Percentiles rank a stretch among this genome's conserved stretches.
These are phyloP conservation scores for Crepidotus sp. DNA, from an alignment of 1,284 basidiomycete genomes.

Conservation along the genomic window DNA sequence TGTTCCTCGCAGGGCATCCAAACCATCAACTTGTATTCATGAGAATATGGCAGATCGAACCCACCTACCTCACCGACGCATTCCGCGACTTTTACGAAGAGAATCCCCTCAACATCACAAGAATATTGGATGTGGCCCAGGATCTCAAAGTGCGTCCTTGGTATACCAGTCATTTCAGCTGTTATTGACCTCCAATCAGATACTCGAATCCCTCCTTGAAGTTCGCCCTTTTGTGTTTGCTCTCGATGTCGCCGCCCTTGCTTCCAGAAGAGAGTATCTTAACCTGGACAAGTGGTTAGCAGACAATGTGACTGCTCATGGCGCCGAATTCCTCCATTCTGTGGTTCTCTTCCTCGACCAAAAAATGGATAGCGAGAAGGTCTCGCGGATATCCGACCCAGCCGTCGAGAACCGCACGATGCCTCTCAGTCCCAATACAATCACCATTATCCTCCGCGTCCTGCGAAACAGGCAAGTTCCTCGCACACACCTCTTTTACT, in stretches of 20 bases:
- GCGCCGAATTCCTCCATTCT: constrained; percentile 79
- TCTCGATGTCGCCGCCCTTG: constrained; percentile 88
- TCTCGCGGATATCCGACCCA: constrained; percentile 69
- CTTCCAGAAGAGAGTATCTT: constrained; percentile 87
- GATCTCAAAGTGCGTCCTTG: constrained; percentile 78
- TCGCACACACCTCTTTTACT: constrained; percentile 12
- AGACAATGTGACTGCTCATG: constrained; percentile 75
- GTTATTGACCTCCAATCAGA: constrained; percentile 36
- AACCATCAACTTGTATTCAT: constrained; percentile 96
- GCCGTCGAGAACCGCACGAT: constrained; percentile 74
- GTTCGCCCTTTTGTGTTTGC: constrained; percentile 82
- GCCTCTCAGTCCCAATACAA: constrained; percentile 76
- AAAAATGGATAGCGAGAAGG: constrained; percentile 87
- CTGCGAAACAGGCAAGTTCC: constrained; percentile 66
- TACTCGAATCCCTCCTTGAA: constrained; percentile 83
- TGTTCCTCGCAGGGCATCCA: constrained; percentile 90
- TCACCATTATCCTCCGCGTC: constrained; percentile 85
- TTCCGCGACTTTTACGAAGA: constrained; percentile 90
- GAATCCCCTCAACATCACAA: constrained; percentile 86
- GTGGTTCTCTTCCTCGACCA: constrained; percentile 83
- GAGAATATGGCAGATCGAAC: constrained; percentile 88
- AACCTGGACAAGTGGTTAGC: constrained; percentile 96
- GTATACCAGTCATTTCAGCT: not conserved
- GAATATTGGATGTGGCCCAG: constrained; percentile 92
- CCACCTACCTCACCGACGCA: constrained; percentile 75